These are phyloP conservation scores for Melianthus villosus DNA, from an alignment of 441 rosid genomes.

Conservation along the genomic window DNA sequence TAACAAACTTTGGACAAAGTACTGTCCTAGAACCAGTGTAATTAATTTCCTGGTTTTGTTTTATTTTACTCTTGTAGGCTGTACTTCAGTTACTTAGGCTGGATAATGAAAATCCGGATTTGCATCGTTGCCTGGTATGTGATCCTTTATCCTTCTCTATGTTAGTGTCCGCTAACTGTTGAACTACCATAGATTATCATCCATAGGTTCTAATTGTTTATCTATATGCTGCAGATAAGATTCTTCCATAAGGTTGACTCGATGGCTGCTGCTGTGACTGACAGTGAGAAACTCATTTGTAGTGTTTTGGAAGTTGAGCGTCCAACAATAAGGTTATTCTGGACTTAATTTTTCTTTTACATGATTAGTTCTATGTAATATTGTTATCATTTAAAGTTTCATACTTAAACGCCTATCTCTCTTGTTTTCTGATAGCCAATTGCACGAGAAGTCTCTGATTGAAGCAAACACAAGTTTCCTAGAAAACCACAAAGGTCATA, in stretches of 20 bases:
- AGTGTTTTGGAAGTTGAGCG: conserved; percentile 88
- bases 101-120: conserved; percentile 81
- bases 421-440: conserved; percentile 38
- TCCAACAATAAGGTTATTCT: conserved; percentile 53
- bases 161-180: no score
- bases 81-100: conserved; percentile 70
- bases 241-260: conserved; percentile 65
- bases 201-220: conserved; percentile 10
- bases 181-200: no score
- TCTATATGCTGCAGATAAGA: conserved; percentile 40
- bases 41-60: no score
- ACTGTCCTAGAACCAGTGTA: no score
- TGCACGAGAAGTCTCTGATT: conserved; percentile 56
- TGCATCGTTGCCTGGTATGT: conserved; percentile 88
- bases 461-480: conserved; percentile 75
- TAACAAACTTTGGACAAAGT: no score
- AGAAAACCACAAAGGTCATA: conserved; percentile 55
- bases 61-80: conserved; percentile 33
- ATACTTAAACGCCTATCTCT: conserved; percentile 9
- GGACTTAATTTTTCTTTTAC: conserved; percentile 1
- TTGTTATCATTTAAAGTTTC: no score
- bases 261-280: conserved; percentile 47
- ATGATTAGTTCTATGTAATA: neutral
- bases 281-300: conserved; percentile 72
- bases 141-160: no score